These are phyloP conservation scores for Williopsis jadinii DNA, from an alignment of 1,139 yeast species.

Conservation along the genomic window DNA sequence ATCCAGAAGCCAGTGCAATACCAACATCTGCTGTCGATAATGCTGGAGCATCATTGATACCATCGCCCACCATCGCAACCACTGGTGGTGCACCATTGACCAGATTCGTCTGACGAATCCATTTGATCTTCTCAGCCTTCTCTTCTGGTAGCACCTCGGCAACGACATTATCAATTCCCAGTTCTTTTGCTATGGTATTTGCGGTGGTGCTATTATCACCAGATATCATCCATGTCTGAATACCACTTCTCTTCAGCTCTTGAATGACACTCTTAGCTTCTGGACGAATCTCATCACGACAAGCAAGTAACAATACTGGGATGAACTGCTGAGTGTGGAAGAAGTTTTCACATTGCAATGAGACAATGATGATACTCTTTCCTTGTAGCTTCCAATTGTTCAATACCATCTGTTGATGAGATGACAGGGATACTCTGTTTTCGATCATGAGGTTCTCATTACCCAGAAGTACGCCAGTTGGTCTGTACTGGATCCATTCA, in stretches of 20 bases:
- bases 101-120: constrained; percentile 37
- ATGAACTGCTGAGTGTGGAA: constrained; percentile 21
- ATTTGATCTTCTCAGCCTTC: constrained; percentile 52
- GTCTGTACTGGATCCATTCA: constrained; percentile 21
- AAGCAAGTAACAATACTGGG: constrained; percentile 45
- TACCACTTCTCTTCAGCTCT: constrained; percentile 35
- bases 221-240: constrained; percentile 55
- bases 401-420: constrained; percentile 28
- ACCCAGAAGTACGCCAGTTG: constrained; percentile 48
- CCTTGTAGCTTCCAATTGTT: constrained; percentile 54
- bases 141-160: constrained; percentile 72
- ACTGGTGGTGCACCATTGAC: constrained; percentile 11
- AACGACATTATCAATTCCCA: constrained; percentile 59
- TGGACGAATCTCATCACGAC: constrained; percentile 57
- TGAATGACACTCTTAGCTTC: constrained; percentile 52
- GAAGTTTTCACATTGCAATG: constrained; percentile 5
- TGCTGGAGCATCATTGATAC: constrained; percentile 61
- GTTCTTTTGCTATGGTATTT: constrained; percentile 54
- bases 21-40: constrained; percentile 55
- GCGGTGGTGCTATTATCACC: constrained; percentile 72
- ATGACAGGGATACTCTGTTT: constrained; percentile 24
- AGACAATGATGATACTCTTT: constrained; percentile 57
- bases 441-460: constrained; percentile 53
- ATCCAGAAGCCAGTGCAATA: constrained; percentile 50
- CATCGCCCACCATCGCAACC: constrained; percentile 57